Evolutionary conservation across 2,329 filamentous ascomycete species (phyloP).

Genomic region (Metarhizium brunneum): DNA sequence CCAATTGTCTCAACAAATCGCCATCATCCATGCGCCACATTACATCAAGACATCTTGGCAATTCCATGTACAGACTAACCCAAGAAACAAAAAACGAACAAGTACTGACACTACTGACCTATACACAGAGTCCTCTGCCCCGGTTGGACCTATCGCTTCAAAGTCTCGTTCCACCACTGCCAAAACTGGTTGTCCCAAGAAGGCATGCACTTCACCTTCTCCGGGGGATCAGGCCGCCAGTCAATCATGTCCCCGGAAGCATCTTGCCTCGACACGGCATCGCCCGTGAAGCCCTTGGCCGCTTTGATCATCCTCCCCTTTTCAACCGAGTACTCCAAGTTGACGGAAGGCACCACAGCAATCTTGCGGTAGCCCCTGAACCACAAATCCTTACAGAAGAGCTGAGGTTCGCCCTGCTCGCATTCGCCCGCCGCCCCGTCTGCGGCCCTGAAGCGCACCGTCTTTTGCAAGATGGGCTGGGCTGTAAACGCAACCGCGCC

Average conservation of each 20-base stretch:
- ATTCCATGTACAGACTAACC: too few relatives aligned
- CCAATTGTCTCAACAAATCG: too few relatives aligned
- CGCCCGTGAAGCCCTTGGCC: slow-evolving; percentile 37
- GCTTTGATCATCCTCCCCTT: slow-evolving; percentile 35
- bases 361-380: slow-evolving; percentile 38
- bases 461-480: slow-evolving; percentile 31
- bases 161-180: slow-evolving; percentile 24
- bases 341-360: slow-evolving; percentile 46
- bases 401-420: slow-evolving; percentile 41
- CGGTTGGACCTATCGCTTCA: background rate
- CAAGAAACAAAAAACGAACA: too few relatives aligned
- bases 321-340: slow-evolving; percentile 43
- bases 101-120: too few relatives aligned
- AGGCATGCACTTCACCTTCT: slow-evolving; percentile 38
- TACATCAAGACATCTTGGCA: too few relatives aligned
- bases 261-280: slow-evolving; percentile 20
- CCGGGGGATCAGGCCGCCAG: slow-evolving; percentile 35
- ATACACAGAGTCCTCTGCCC: background rate
- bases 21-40: too few relatives aligned
- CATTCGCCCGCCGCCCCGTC: slow-evolving; percentile 32
- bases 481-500: slow-evolving; percentile 41
- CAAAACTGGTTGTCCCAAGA: slow-evolving; percentile 30
- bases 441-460: slow-evolving; percentile 32
- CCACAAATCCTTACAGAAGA: slow-evolving; percentile 52
- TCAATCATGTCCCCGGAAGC: slow-evolving; percentile 23